Base-by-base conservation (phyloP, 176 grass and related monocot species). In the Dactylis glomerata region DNA sequence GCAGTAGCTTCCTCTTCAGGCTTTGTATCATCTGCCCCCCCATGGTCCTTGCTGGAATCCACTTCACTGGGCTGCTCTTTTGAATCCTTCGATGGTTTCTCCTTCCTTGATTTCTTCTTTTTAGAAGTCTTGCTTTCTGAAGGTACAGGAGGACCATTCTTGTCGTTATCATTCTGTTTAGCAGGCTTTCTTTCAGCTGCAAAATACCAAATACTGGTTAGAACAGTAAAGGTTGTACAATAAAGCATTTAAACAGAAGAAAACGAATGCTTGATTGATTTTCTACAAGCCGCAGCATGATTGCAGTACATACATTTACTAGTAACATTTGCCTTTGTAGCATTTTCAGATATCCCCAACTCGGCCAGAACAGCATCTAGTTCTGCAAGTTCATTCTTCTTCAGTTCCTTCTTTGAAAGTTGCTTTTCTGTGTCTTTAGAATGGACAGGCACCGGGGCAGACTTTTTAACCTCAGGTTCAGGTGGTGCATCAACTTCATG, bases 341-440 rank as follows among this genome's bases (percentile, higher is more conserved):
- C 22, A 64, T 89, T 84, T 19, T 57, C 77, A 70, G 77, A 82
- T 79, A 94, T 86, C 37, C 92, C 92, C 56, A 94, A 57, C 63
- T 94, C 89, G 51, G 84, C 84, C 81, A 94, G 46, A 76, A 94
- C 89, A 44, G 92, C 84, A 81, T 94, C 92, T 17, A 94, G 85
- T 76, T 94, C 89, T 52, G 87, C 92, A 68, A 94, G 81, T 50
- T 92, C 92, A 68, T 91, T 91, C 75, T 92, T 94, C 84, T 92
- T 90, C 37, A 89, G 74, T 82, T 94, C 92, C 73, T 94, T 94
- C 72, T 94, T 94, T 61, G 92, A 94, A 55, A 94, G 87, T 65
- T 94, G 92, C 34, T 85, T 87, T 61, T 89, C 92, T 13, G 84
- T 75, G 65, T 94, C 92, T 88, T 92, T 92, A 54, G 70, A 87